Base-by-base conservation (phyloP, 176 grass and related monocot genomes). In the Oryza rufipogon region DNA sequence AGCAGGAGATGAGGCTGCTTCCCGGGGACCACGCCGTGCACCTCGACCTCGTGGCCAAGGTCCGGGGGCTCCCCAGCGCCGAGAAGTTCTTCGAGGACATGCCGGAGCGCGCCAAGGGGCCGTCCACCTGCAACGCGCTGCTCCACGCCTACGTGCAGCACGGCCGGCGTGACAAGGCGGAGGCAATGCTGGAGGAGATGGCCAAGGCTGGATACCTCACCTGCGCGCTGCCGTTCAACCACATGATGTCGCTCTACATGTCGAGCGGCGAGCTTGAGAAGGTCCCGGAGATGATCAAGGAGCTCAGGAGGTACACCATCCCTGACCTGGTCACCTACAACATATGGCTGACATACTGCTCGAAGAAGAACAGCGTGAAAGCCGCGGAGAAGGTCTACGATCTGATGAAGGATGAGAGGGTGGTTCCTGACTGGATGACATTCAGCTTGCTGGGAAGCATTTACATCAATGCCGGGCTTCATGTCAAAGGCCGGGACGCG, bases 21-120 rank as follows among this genome's bases (percentile, higher is more conserved):
- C 91, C 91, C 4, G 92, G 92, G 2, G 96, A 95, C 83, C 89
- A 93, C 80, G 96, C 96, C 1, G 91, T 95, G 71, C 95, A 98
- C 86, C 86, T 93, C 9, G 96, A 98, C 90, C 88, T 98, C 7
- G 87, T 98, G 54, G 85, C 92, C 60, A 98, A 93, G 86, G 76
- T 95, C 44, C 71, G 89, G 26, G 96, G 87, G 4, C 81, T 95
- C 20, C 20, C 88, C 42, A 95, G 93, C 66, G 87, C 96, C 6
- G 87, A 90, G 74, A 98, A 98, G 86, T 98, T 95, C 79, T 95
- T 93, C 13, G 91, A 95, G 89, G 92, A 95, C 87, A 76, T 98
- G 80, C 96, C 96, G 22, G 93, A 90, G 66, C 89, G 87, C 46
- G 92, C 92, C 85, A 95, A 95, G 89, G 93, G 52, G 0, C 80